Percentiles rank a stretch among this genome's conserved stretches.
Conservation (phyloP, 768 basidiomycete species). For the Fibroporia radiculosa region DNA sequence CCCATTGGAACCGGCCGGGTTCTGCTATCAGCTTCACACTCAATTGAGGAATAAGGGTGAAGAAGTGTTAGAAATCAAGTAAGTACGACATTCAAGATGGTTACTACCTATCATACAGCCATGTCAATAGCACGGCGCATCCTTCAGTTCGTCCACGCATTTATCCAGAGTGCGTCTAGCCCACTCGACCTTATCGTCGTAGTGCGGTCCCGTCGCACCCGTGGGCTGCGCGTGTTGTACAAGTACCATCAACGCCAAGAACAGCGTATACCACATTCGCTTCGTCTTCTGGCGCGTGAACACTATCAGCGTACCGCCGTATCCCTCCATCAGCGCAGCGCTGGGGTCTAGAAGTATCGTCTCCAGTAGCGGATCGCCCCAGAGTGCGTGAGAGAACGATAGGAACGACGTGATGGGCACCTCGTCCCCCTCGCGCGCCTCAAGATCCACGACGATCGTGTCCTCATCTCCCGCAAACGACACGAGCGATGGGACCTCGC, state of each 20-base stretch:
- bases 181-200: constrained; percentile 31
- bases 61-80: too few species aligned
- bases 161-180: constrained; percentile 27
- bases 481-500: constrained; percentile 59
- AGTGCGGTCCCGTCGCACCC: constrained; percentile 22
- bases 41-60: too few species aligned
- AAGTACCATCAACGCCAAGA: constrained; percentile 47
- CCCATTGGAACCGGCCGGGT: too few species aligned
- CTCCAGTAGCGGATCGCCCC: constrained; percentile 75
- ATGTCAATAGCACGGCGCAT: constrained; percentile 41
- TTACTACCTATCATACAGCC: too few species aligned
- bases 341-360: constrained; percentile 49
- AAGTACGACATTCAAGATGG: too few species aligned
- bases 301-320: constrained; percentile 44
- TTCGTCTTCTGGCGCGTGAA: constrained; percentile 70
- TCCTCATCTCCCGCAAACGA: constrained; percentile 56
- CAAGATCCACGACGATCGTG: constrained; percentile 45
- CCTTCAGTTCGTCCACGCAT: constrained; percentile 34
- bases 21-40: too few species aligned
- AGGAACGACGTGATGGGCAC: constrained; percentile 34
- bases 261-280: constrained; percentile 68
- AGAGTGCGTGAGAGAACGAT: constrained; percentile 45
- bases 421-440: constrained; percentile 17
- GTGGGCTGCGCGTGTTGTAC: constrained; percentile 30
- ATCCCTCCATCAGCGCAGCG: constrained; percentile 52